These are phyloP conservation scores for Aspergillus wentii DNA, from an alignment of 495 filamentous ascomycete species.

Conservation along the genomic window DNA sequence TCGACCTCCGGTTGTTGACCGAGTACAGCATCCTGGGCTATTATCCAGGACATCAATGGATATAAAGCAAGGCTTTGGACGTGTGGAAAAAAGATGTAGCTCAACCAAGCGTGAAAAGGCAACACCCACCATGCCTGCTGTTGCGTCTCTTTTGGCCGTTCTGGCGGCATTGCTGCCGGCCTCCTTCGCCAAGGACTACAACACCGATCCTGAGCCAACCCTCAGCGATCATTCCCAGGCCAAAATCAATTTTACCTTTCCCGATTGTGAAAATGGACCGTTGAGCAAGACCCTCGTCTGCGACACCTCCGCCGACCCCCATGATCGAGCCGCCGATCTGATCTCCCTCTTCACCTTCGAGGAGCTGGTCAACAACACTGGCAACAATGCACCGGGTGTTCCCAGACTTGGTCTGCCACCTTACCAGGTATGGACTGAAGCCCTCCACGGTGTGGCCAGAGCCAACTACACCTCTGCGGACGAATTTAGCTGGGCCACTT, in stretches of 20 bases:
- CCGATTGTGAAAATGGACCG: constrained; percentile 28
- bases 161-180: constrained; percentile 25
- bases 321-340: constrained; percentile 42
- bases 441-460: constrained; percentile 54
- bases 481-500: constrained; percentile 54
- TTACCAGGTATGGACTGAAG: constrained; percentile 46
- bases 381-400: constrained; percentile 49
- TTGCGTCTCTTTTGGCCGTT: constrained; percentile 12
- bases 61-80: no score
- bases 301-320: constrained; percentile 35
- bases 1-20: no score
- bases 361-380: constrained; percentile 55
- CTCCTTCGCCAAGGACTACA: constrained; percentile 27
- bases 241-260: constrained; percentile 22
- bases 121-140: constrained; percentile 10
- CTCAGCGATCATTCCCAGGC: constrained; percentile 21
- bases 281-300: constrained; percentile 39
- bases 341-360: constrained; percentile 42
- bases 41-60: no score
- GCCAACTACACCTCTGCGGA: constrained; percentile 47
- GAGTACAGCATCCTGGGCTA: no score
- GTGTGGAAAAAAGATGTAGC: constrained; percentile 9
- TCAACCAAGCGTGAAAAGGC: background rate
- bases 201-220: constrained; percentile 22
- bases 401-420: constrained; percentile 51